phyloP scores from a whole-genome alignment of 768 basidiomycete species.

The Tubosaeta sp. region DNA sequence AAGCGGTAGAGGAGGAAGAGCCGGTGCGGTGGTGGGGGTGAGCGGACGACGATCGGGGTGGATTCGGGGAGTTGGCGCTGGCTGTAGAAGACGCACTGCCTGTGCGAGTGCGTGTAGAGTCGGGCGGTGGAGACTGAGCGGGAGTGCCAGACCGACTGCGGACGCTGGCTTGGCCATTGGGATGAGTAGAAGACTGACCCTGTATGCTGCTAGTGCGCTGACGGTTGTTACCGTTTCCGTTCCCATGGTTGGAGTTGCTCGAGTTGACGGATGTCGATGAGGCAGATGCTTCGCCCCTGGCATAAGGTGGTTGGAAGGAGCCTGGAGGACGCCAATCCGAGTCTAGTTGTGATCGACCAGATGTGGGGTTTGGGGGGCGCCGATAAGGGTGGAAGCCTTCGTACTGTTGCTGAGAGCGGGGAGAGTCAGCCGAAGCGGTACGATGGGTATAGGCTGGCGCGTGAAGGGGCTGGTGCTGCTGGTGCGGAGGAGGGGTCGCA shows the following conservation, averaged over 20 bases:
- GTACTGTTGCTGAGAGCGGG: conserved; percentile 27
- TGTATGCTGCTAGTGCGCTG: conserved; percentile 71
- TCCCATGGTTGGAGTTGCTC: conserved; percentile 33
- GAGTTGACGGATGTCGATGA: conserved; percentile 80
- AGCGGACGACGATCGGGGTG: conserved; percentile 15
- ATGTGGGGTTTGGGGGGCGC: conserved; percentile 43
- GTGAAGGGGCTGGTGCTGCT: conserved; percentile 32
- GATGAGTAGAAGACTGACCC: conserved; percentile 56
- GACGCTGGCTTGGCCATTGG: conserved; percentile 31
- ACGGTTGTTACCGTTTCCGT: conserved; percentile 32
- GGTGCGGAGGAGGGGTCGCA: conserved; percentile 65
- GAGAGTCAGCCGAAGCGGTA: conserved; percentile 28
- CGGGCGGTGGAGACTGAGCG: conserved; percentile 18
- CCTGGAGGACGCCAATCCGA: conserved; percentile 48
- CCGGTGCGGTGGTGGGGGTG: conserved; percentile 31
- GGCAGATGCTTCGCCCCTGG: conserved; percentile 72
- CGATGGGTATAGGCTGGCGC: conserved; percentile 37
- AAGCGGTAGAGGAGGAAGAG: conserved; percentile 26
- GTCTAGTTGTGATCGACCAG: conserved; percentile 28
- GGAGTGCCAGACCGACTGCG: conserved; percentile 33
- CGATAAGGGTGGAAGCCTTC: conserved; percentile 81
- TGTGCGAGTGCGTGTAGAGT: conserved; percentile 28
- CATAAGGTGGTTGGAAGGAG: conserved; percentile 71
- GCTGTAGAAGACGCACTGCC: conserved; percentile 28
- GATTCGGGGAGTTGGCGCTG: conserved; percentile 7